phyloP scores from a whole-genome alignment of 1,284 basidiomycete species.

The Naganishia cerealis region DNA sequence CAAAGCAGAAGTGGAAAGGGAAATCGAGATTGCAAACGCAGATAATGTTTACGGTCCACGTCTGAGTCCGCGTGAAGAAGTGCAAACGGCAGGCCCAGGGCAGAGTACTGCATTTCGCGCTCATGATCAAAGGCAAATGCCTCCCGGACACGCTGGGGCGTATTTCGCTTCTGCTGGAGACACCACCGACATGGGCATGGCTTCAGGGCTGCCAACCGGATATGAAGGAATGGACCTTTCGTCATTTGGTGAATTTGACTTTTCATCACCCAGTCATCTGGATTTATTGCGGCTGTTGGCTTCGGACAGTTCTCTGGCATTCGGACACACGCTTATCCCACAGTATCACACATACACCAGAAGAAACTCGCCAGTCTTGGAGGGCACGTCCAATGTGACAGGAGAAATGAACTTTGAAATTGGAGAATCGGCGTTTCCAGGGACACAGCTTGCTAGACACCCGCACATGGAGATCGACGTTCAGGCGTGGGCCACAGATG shows the following conservation, averaged over 20 bases:
- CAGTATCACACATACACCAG: slow-evolving; percentile 27
- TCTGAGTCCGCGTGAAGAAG: neutral
- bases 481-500: slow-evolving; percentile 5
- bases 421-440: slow-evolving; percentile 26
- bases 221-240: slow-evolving; percentile 26
- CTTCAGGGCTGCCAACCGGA: neutral
- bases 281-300: slow-evolving; percentile 31
- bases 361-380: slow-evolving; percentile 17
- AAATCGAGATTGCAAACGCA: slow-evolving; percentile 20
- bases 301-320: slow-evolving; percentile 27
- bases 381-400: neutral
- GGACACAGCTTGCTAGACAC: slow-evolving; percentile 12
- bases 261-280: slow-evolving; percentile 24
- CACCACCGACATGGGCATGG: slow-evolving; percentile 2
- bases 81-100: neutral
- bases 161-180: neutral
- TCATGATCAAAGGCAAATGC: neutral
- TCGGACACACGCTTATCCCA: slow-evolving; percentile 30
- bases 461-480: slow-evolving; percentile 29
- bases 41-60: neutral
- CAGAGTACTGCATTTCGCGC: neutral
- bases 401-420: neutral
- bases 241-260: slow-evolving; percentile 17
- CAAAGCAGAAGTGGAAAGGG: slow-evolving; percentile 8
- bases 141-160: neutral